These are phyloP conservation scores for Fonsecaea erecta DNA, from an alignment of 2,329 filamentous ascomycete genomes.

Conservation along the genomic window DNA sequence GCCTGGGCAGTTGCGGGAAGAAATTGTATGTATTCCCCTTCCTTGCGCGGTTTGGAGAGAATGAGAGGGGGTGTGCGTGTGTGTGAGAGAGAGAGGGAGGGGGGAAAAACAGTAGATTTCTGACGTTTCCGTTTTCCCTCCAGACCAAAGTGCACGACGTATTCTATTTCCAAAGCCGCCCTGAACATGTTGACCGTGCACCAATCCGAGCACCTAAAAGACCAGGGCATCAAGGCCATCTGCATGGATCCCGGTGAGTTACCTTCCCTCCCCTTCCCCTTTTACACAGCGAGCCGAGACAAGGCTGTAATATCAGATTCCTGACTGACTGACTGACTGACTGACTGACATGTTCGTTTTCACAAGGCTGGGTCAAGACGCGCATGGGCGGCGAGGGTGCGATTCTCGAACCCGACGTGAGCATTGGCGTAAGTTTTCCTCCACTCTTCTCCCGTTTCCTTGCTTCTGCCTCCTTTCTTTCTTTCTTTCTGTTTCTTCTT, in stretches of 20 bases:
- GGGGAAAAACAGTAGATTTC: background rate
- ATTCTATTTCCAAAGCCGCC: slow-evolving; percentile 51
- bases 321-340: too few relatives aligned
- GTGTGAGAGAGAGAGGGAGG: too few relatives aligned
- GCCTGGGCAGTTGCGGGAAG: slow-evolving; percentile 25
- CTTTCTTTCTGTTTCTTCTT: too few relatives aligned
- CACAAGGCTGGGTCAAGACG: slow-evolving; percentile 48
- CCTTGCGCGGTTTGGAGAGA: too few relatives aligned
- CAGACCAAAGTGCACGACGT: slow-evolving; percentile 37
- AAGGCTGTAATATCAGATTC: too few relatives aligned
- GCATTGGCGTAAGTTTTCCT: slow-evolving; percentile 38
- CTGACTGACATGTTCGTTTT: background rate
- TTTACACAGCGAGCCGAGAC: too few relatives aligned
- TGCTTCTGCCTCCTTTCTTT: too few relatives aligned
- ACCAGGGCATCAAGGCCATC: slow-evolving; percentile 44
- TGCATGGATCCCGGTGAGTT: slow-evolving; percentile 49
- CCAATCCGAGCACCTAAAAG: slow-evolving; percentile 47
- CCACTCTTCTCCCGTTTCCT: background rate
- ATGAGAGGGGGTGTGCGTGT: too few relatives aligned
- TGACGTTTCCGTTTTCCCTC: too few relatives aligned
- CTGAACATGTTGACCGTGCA: slow-evolving; percentile 52
- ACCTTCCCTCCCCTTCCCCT: too few relatives aligned
- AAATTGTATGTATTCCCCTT: slow-evolving; percentile 15
- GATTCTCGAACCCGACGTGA: slow-evolving; percentile 45
- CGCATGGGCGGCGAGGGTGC: slow-evolving; percentile 51